A percentile compares a stretch with the other conserved stretches of the same genome.
These are phyloP conservation scores for Cryptococcus maquisensis DNA, from an alignment of 1,284 basidiomycete genomes.

Conservation along the genomic window DNA sequence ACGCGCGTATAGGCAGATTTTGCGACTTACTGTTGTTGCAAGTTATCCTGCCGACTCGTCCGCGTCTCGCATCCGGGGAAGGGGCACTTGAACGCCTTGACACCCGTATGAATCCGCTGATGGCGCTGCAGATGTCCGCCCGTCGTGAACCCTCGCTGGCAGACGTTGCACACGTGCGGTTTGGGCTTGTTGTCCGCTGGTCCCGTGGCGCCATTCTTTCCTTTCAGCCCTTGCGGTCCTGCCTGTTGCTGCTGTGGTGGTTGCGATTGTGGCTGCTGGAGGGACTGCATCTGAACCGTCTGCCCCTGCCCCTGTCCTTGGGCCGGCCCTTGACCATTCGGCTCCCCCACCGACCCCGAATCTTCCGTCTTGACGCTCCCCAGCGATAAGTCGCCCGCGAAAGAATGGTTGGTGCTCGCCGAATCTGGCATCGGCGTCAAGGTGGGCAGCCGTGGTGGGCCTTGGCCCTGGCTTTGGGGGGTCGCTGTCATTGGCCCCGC, in stretches of 20 bases:
- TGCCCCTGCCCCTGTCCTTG: no score
- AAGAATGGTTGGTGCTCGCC: conserved; percentile 7
- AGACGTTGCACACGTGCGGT: conserved; percentile 44
- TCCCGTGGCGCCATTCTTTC: conserved; percentile 45
- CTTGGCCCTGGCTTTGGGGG: no score
- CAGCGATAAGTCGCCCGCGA: conserved; percentile 9
- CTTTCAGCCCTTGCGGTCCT: conserved; percentile 14
- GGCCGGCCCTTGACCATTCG: no score
- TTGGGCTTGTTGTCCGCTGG: conserved; percentile 45
- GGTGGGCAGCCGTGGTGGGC: neutral
- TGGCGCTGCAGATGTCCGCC: conserved; percentile 46
- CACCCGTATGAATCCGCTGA: conserved; percentile 46
- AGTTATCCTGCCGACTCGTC: conserved; percentile 45
- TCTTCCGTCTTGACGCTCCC: conserved; percentile 16
- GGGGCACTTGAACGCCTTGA: conserved; percentile 48
- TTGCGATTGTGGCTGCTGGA: no score
- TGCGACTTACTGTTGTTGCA: conserved; percentile 43
- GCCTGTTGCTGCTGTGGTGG: conserved; percentile 5
- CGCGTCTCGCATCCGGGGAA: conserved; percentile 46
- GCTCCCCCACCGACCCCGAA: conserved; percentile 1
- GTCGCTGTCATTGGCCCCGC: no score
- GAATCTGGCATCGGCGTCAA: conserved; percentile 5
- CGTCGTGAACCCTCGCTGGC: conserved; percentile 42
- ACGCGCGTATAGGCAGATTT: no score
- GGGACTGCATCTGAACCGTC: no score